A percentile compares a stretch with the other conserved stretches of the same genome.
These are phyloP conservation scores for Solanum chmielewskii DNA, from an alignment of 257 asterid species.

Conservation along the genomic window DNA sequence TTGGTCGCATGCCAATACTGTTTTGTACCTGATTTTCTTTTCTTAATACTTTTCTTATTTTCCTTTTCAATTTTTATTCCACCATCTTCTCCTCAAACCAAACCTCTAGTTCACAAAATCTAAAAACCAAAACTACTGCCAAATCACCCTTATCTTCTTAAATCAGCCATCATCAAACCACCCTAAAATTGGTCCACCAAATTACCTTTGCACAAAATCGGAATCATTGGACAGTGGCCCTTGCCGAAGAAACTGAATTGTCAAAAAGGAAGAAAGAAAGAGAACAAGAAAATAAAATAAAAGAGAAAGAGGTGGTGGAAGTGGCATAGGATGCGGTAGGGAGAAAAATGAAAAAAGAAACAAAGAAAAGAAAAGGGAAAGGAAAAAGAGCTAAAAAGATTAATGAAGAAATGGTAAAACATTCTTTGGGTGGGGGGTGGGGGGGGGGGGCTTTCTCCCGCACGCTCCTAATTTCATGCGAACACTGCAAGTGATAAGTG, in stretches of 20 bases:
- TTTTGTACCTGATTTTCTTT: not conserved
- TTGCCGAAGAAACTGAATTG: not conserved
- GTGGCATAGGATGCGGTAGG: not conserved
- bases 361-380: not conserved
- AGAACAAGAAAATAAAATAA: not conserved
- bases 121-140: not conserved
- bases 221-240: not conserved
- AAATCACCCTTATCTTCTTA: not conserved
- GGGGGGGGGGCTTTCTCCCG: not conserved
- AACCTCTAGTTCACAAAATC: not conserved
- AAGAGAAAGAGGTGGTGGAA: not conserved
- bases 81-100: not conserved
- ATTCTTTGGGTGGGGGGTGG: too few relatives aligned
- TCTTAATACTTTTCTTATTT: not conserved
- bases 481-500: not conserved
- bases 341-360: not conserved
- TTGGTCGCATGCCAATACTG: not conserved
- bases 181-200: not conserved
- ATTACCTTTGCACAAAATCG: not conserved
- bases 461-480: not conserved
- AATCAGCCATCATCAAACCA: not conserved
- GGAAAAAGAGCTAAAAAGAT: not conserved
- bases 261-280: not conserved
- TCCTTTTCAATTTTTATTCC: not conserved
- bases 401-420: not conserved